Percentiles rank a stretch among this genome's conserved stretches.
Evolutionary conservation across 2,329 filamentous ascomycete species (phyloP).

Genomic region (Didymellaceae sp.): DNA sequence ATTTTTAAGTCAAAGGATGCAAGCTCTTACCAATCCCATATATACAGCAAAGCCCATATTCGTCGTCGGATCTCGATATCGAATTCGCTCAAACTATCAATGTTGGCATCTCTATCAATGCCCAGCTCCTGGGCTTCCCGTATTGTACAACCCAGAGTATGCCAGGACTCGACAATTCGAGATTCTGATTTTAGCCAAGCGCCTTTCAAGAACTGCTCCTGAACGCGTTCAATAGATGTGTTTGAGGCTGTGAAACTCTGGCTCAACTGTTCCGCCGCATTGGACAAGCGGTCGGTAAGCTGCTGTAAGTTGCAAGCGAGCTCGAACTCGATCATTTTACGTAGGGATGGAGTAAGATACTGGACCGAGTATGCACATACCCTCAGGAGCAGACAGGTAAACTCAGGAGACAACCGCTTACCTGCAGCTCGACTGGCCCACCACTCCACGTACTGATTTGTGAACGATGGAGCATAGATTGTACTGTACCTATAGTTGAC

Average conservation of each 20-base stretch:
- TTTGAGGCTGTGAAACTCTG: constrained; percentile 52
- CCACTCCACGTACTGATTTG: constrained; percentile 55
- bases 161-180: constrained; percentile 58
- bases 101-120: constrained; percentile 51
- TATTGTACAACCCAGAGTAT: constrained; percentile 53
- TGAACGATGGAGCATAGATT: constrained; percentile 56
- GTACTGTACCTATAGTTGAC: constrained; percentile 57
- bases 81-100: constrained; percentile 51
- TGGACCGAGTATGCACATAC: constrained; percentile 56
- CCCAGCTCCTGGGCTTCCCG: constrained; percentile 59
- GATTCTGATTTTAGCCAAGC: constrained; percentile 58
- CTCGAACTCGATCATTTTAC: constrained; percentile 54
- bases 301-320: constrained; percentile 49
- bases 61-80: constrained; percentile 57
- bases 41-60: constrained; percentile 55
- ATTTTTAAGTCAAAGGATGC: no score
- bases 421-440: constrained; percentile 50
- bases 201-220: constrained; percentile 58
- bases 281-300: constrained; percentile 52
- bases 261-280: constrained; percentile 53
- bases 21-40: constrained; percentile 56
- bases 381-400: constrained; percentile 57
- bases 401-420: constrained; percentile 49
- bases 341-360: constrained; percentile 48
- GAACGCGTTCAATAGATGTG: constrained; percentile 55